Percentiles rank a stretch among this genome's conserved stretches.
Evolutionary conservation across 495 filamentous ascomycete genomes (phyloP).

Genomic region (Xylaria curta): DNA sequence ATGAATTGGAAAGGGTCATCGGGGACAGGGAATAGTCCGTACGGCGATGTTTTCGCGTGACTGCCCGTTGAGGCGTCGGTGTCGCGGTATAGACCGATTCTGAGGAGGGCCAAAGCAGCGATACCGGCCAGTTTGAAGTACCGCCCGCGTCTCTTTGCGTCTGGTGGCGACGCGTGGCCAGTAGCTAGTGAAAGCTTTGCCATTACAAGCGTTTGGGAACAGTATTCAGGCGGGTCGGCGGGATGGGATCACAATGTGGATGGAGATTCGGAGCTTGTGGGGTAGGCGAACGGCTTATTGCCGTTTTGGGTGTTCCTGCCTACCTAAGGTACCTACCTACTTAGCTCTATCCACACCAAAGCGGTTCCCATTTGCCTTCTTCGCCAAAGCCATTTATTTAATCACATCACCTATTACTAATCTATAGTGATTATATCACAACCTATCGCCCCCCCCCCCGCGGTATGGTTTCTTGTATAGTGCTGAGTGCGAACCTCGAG

Average conservation of each 20-base stretch:
- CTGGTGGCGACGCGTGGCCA: not conserved
- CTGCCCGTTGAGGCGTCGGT: conserved; percentile 22
- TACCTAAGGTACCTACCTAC: not conserved
- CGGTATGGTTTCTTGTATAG: not conserved
- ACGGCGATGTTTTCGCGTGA: conserved; percentile 30
- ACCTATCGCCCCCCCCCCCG: not conserved
- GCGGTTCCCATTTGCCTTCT: not conserved
- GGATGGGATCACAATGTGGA: not conserved
- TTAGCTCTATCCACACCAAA: not conserved
- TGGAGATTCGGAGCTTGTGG: not conserved
- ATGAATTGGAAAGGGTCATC: conserved; percentile 51
- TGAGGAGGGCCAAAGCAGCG: not conserved
- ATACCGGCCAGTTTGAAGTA: not conserved
- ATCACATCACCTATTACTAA: not conserved
- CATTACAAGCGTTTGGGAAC: not conserved
- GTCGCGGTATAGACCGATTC: conserved; percentile 15
- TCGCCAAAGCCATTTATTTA: not conserved
- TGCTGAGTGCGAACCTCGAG: not conserved
- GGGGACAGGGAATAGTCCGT: conserved; percentile 47
- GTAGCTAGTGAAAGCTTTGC: not conserved
- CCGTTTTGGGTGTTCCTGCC: not conserved
- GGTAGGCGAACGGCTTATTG: conserved; percentile 1
- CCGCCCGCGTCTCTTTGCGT: not conserved
- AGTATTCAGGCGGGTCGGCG: too few relatives aligned
- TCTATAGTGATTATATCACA: not conserved